Conservation (phyloP, 2,329 filamentous ascomycete species). For the Arthrobotrys sphaeroides region DNA sequence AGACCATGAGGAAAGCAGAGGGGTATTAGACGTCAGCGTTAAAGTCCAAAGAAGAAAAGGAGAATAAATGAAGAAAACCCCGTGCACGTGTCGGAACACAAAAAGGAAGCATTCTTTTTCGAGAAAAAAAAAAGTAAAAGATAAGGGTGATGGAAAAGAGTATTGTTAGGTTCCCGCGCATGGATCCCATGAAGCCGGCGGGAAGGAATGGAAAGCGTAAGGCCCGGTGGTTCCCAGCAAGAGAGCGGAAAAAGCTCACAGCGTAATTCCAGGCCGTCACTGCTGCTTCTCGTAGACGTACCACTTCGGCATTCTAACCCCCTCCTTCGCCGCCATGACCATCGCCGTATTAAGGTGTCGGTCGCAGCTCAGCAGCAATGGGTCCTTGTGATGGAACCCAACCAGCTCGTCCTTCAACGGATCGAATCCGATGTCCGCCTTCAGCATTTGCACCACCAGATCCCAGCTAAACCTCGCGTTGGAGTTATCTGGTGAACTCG, state of each 20-base stretch:
- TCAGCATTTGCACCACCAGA: slow-evolving; percentile 45
- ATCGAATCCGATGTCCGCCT: slow-evolving; percentile 49
- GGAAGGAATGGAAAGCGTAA: too few species aligned
- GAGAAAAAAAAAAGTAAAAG: too few species aligned
- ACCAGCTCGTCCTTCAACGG: slow-evolving; percentile 47
- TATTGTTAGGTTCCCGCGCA: too few species aligned
- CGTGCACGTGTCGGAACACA: background rate
- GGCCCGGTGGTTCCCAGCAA: background rate
- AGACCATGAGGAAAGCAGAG: background rate
- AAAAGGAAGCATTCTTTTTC: slow-evolving; percentile 11
- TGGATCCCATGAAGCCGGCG: too few species aligned
- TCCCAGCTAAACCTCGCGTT: slow-evolving; percentile 52
- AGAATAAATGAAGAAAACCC: background rate
- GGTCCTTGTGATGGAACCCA: slow-evolving; percentile 50
- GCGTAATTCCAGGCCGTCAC: background rate
- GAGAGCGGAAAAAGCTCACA: background rate
- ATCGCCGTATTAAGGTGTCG: slow-evolving; percentile 50
- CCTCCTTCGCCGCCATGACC: slow-evolving; percentile 52
- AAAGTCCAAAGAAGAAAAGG: background rate
- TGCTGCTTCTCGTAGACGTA: slow-evolving; percentile 51
- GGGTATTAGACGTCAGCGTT: slow-evolving; percentile 24
- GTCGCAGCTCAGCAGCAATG: slow-evolving; percentile 41
- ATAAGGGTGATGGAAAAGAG: too few species aligned
- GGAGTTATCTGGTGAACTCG: slow-evolving; percentile 28
- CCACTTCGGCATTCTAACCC: slow-evolving; percentile 54